Percentiles rank a stretch among this genome's conserved stretches.
Conservation (phyloP, 2,329 filamentous ascomycete genomes). For the Microsporum audouinii region DNA sequence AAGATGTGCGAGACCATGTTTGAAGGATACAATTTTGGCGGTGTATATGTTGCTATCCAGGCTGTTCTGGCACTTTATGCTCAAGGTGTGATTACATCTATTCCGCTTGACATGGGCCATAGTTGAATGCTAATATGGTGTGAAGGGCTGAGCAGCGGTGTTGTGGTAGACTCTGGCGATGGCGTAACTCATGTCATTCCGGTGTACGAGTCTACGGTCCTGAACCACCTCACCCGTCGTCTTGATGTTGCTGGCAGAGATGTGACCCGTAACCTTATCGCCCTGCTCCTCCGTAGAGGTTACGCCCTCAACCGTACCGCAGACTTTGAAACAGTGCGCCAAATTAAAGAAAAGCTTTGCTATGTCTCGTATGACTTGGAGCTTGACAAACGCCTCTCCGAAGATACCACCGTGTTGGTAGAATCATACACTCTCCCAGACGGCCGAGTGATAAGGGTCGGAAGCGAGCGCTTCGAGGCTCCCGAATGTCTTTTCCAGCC, state of each 20-base stretch:
- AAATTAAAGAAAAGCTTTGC: slow-evolving; percentile 99
- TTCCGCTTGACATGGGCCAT: neutral
- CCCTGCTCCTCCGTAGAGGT: slow-evolving; percentile 79
- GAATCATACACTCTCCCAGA: slow-evolving; percentile 97
- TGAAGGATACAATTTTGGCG: slow-evolving; percentile 88
- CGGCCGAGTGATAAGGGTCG: slow-evolving; percentile 88
- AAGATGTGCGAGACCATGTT: slow-evolving; percentile 99
- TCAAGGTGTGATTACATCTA: slow-evolving; percentile 52
- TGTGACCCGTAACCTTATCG: slow-evolving; percentile 96
- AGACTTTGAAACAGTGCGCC: slow-evolving; percentile 96
- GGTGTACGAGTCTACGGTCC: slow-evolving; percentile 93
- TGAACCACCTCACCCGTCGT: slow-evolving; percentile 89
- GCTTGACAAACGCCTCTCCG: slow-evolving; percentile 86
- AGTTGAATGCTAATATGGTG: neutral
- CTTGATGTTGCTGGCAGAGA: slow-evolving; percentile 93
- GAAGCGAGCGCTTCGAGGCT: slow-evolving; percentile 94
- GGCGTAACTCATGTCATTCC: slow-evolving; percentile 98
- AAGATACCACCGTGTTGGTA: slow-evolving; percentile 93
- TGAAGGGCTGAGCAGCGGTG: slow-evolving; percentile 70
- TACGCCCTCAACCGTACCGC: slow-evolving; percentile 97
- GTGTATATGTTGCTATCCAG: slow-evolving; percentile 96
- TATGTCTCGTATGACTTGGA: slow-evolving; percentile 98
- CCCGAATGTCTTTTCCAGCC: slow-evolving; percentile 98
- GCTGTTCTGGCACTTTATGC: slow-evolving; percentile 92
- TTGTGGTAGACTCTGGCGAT: slow-evolving; percentile 97